These are phyloP conservation scores for Cornus controversa DNA, from an alignment of 148 eudicot species.

Conservation along the genomic window DNA sequence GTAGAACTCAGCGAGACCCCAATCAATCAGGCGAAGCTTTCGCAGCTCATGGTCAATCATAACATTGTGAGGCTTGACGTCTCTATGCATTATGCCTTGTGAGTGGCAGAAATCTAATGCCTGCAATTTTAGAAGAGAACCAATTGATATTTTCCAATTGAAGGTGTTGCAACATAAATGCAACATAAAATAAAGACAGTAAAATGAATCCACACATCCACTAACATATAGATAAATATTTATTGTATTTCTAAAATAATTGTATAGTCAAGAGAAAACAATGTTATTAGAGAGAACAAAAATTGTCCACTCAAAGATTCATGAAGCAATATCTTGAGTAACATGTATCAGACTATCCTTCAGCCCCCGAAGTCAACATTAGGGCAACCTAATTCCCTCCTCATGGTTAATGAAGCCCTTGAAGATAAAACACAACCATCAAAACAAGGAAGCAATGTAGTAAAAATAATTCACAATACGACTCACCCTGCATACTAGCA, in stretches of 20 bases:
- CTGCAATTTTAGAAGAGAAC: slow-evolving; percentile 20
- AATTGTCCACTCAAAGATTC: not conserved
- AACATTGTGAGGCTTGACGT: slow-evolving; percentile 46
- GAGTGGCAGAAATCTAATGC: slow-evolving; percentile 48
- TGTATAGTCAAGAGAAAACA: not conserved
- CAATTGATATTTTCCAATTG: not conserved
- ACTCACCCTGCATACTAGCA: no score
- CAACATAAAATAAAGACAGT: not conserved
- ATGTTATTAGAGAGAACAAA: not conserved
- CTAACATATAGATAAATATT: not conserved
- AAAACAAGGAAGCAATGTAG: not conserved
- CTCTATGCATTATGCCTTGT: slow-evolving; percentile 45
- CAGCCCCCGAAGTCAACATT: not conserved
- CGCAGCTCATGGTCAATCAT: slow-evolving; percentile 48
- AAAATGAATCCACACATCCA: not conserved
- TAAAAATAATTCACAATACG: no score
- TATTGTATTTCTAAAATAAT: not conserved
- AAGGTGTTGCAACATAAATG: not conserved
- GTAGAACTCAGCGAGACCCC: slow-evolving; percentile 46
- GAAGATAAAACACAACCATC: not conserved
- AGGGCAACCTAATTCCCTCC: not conserved
- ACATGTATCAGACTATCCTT: not conserved
- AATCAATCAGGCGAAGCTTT: slow-evolving; percentile 42
- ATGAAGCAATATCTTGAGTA: not conserved
- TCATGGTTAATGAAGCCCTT: not conserved